Conservation (phyloP, 495 filamentous ascomycete species). For the Emericellopsis terricola region DNA sequence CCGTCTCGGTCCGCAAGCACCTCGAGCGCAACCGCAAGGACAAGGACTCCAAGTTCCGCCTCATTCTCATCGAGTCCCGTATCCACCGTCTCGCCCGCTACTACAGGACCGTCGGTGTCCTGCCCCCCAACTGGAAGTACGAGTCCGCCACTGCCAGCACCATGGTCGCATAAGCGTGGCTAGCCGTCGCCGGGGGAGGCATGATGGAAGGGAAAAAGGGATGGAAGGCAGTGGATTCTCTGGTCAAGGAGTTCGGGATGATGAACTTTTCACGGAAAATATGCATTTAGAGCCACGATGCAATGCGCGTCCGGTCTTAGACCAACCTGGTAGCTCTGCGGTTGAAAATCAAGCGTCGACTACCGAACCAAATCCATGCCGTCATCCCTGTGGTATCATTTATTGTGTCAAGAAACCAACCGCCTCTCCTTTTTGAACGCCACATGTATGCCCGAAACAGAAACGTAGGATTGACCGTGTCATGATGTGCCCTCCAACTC, state of each 20-base stretch:
- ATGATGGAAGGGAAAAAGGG: constrained; percentile 5
- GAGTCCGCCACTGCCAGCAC: constrained; percentile 51
- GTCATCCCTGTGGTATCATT: constrained; percentile 3
- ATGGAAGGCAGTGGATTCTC: constrained; percentile 1
- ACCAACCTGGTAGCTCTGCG: constrained; percentile 1
- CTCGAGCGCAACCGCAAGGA: constrained; percentile 99
- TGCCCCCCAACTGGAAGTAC: constrained; percentile 98
- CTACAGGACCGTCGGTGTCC: constrained; percentile 98
- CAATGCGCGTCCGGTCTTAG: constrained; percentile 2
- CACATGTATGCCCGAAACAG: too few species aligned
- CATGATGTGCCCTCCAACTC: constrained; percentile 38
- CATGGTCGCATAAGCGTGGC: constrained; percentile 40
- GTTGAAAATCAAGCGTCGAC: background rate
- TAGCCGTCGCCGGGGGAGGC: constrained; percentile 1
- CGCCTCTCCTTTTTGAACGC: too few species aligned
- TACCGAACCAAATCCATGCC: background rate
- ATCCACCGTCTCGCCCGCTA: constrained; percentile 91
- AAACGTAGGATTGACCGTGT: background rate
- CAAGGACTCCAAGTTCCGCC: constrained; percentile 98
- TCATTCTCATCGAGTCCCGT: constrained; percentile 98
- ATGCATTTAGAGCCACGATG: constrained; percentile 6
- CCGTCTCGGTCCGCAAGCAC: constrained; percentile 98
- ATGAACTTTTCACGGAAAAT: constrained; percentile 16
- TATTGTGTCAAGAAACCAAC: background rate
- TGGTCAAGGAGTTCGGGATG: constrained; percentile 14